Percentiles rank a stretch among this genome's conserved stretches.
phyloP scores from a whole-genome alignment of 2,329 filamentous ascomycete genomes.

The Sclerotinia borealis region DNA sequence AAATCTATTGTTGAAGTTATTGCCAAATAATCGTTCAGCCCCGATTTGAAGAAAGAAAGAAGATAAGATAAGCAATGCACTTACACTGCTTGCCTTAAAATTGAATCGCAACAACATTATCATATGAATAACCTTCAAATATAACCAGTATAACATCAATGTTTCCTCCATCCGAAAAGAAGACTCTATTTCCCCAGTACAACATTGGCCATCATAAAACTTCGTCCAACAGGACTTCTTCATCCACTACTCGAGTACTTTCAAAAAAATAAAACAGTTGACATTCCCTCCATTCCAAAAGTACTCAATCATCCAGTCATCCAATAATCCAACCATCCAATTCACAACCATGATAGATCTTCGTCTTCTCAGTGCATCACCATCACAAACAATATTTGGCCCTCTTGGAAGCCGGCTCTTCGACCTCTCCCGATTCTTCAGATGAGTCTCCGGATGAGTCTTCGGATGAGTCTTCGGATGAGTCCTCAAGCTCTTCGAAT shows the following conservation, averaged over 20 bases:
- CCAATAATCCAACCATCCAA: too few relatives aligned
- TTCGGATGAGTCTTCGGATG: neutral
- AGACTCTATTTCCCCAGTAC: neutral
- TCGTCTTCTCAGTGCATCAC: neutral
- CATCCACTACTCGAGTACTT: too few relatives aligned
- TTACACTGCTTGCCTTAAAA: neutral
- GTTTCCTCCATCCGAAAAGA: neutral
- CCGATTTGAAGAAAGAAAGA: too few relatives aligned
- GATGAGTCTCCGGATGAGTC: neutral
- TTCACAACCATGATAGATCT: too few relatives aligned
- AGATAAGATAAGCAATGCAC: neutral
- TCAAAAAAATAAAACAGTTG: too few relatives aligned
- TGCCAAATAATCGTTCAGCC: too few relatives aligned
- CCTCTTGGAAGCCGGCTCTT: neutral
- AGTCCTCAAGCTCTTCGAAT: neutral
- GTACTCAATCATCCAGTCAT: neutral
- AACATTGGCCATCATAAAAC: too few relatives aligned
- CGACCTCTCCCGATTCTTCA: too few relatives aligned
- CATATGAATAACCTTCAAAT: neutral
- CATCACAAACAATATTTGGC: neutral
- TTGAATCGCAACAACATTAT: neutral
- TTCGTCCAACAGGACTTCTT: too few relatives aligned
- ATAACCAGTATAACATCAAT: neutral
- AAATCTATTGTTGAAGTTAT: too few relatives aligned
- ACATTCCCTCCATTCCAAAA: too few relatives aligned